phyloP scores from a whole-genome alignment of 2,329 filamentous ascomycete species.

The Graphilbum sp. region DNA sequence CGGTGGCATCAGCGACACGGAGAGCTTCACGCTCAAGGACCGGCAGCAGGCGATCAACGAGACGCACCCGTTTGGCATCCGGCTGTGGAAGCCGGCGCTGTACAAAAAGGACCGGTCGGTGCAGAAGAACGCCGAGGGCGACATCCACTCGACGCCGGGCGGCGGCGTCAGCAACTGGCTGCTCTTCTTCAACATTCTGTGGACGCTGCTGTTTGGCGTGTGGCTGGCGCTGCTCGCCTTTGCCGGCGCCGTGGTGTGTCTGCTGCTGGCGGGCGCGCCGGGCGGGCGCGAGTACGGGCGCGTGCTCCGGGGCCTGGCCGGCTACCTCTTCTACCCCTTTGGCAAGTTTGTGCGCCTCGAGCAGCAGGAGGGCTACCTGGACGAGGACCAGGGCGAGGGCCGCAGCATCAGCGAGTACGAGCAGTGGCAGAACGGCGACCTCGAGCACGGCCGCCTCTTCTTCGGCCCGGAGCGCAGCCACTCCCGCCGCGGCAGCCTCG shows the following conservation, averaged over 20 bases:
- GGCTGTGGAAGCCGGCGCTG: slow-evolving; percentile 94
- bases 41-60: slow-evolving; percentile 96
- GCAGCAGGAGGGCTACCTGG: slow-evolving; percentile 82
- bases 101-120: slow-evolving; percentile 98
- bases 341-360: slow-evolving; percentile 89
- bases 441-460: slow-evolving; percentile 90
- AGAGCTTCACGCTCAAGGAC: slow-evolving; percentile 96
- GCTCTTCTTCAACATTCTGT: slow-evolving; percentile 73
- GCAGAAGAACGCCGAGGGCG: slow-evolving; percentile 86
- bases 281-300: slow-evolving; percentile 76
- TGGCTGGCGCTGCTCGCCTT: slow-evolving; percentile 74
- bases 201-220: slow-evolving; percentile 90
- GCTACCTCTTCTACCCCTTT: slow-evolving; percentile 90
- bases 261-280: slow-evolving; percentile 59
- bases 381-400: slow-evolving; percentile 90
- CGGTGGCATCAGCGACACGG: slow-evolving; percentile 68
- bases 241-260: slow-evolving; percentile 60
- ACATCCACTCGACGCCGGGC: slow-evolving; percentile 90
- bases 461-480: slow-evolving; percentile 70
- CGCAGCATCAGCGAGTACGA: slow-evolving; percentile 97
- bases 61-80: slow-evolving; percentile 95
- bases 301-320: slow-evolving; percentile 67
- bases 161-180: slow-evolving; percentile 73
- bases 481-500: slow-evolving; percentile 76
- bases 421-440: slow-evolving; percentile 94